Percentiles rank a stretch among this genome's conserved stretches.
These are phyloP conservation scores for Serendipita sp. DNA, from an alignment of 1,284 basidiomycete genomes.

Conservation along the genomic window DNA sequence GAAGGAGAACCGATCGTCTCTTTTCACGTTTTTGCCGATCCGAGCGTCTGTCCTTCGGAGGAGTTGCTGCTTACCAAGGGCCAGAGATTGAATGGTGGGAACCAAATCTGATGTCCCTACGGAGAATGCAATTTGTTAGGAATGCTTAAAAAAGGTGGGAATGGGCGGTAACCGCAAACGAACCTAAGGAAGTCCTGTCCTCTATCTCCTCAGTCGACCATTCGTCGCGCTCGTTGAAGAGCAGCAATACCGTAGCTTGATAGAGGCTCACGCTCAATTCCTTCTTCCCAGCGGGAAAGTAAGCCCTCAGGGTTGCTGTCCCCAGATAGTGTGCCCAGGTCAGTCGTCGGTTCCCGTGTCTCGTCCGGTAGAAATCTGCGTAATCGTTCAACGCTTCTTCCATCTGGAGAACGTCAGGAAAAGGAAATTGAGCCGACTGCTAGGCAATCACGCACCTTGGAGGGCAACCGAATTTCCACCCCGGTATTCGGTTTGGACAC, in stretches of 20 bases:
- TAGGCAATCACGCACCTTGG: slow-evolving; percentile 26
- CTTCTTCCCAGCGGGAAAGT: slow-evolving; percentile 60
- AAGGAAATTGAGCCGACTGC: neutral
- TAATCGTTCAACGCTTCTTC: slow-evolving; percentile 51
- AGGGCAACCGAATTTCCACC: slow-evolving; percentile 32
- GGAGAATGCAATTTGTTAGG: neutral
- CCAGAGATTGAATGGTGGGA: slow-evolving; percentile 81
- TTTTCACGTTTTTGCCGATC: slow-evolving; percentile 46
- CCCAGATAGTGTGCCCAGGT: slow-evolving; percentile 76
- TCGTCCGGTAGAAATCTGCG: slow-evolving; percentile 54
- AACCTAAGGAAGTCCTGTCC: slow-evolving; percentile 62
- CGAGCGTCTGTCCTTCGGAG: slow-evolving; percentile 61
- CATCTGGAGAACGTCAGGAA: slow-evolving; percentile 35
- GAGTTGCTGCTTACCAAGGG: slow-evolving; percentile 82
- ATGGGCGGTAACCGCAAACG: slow-evolving; percentile 18
- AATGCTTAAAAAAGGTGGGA: neutral
- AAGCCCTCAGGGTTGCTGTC: slow-evolving; percentile 55
- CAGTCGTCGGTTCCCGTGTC: slow-evolving; percentile 59
- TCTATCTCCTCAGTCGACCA: slow-evolving; percentile 58
- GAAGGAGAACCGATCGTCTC: slow-evolving; percentile 66
- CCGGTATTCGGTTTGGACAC: slow-evolving; percentile 23
- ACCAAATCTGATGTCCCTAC: slow-evolving; percentile 63
- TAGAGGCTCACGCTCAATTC: slow-evolving; percentile 85
- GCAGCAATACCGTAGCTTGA: slow-evolving; percentile 75
- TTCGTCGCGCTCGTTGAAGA: slow-evolving; percentile 67